These are phyloP conservation scores for Pleurotus pulmonarius DNA, from an alignment of 768 basidiomycete genomes.

Conservation along the genomic window DNA sequence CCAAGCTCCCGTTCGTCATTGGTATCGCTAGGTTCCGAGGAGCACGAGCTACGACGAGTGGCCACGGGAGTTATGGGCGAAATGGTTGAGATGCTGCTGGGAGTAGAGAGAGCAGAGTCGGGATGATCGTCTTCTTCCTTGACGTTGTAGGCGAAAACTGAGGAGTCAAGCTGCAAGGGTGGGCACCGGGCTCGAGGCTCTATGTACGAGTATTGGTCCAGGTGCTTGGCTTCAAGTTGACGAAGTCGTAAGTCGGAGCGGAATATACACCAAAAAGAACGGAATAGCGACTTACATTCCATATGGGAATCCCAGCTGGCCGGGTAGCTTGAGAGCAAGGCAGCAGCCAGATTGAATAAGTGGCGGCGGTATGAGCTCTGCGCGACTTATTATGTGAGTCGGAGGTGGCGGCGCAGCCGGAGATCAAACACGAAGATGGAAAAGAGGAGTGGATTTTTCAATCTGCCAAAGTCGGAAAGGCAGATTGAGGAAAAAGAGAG, in stretches of 20 bases:
- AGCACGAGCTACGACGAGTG: constrained; percentile 19
- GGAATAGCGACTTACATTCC: constrained; percentile 17
- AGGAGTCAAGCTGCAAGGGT: constrained; percentile 20
- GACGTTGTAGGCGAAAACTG: constrained; percentile 9
- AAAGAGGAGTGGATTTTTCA: constrained; percentile 6
- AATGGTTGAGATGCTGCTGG: constrained; percentile 19
- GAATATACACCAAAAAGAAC: background rate
- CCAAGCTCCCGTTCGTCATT: constrained; percentile 30
- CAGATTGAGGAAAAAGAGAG: constrained; percentile 6
- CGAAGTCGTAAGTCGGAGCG: background rate
- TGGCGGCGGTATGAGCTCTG: constrained; percentile 6
- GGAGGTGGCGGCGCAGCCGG: constrained; percentile 9
- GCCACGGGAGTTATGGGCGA: constrained; percentile 24
- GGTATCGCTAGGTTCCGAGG: constrained; percentile 19
- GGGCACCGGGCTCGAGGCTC: constrained; percentile 17
- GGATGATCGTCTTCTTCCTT: constrained; percentile 16
- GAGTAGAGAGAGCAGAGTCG: constrained; percentile 18
- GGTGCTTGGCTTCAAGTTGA: constrained; percentile 19
- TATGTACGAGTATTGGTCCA: constrained; percentile 20
- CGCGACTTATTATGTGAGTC: constrained; percentile 1
- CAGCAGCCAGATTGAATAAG: constrained; percentile 20
- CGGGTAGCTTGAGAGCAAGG: constrained; percentile 15
- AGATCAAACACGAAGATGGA: constrained; percentile 8
- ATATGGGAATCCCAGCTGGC: constrained; percentile 21
- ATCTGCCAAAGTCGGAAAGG: constrained; percentile 4